These are phyloP conservation scores for Chaetoscypha palmicola DNA, from an alignment of 2,329 filamentous ascomycete species.

Conservation along the genomic window DNA sequence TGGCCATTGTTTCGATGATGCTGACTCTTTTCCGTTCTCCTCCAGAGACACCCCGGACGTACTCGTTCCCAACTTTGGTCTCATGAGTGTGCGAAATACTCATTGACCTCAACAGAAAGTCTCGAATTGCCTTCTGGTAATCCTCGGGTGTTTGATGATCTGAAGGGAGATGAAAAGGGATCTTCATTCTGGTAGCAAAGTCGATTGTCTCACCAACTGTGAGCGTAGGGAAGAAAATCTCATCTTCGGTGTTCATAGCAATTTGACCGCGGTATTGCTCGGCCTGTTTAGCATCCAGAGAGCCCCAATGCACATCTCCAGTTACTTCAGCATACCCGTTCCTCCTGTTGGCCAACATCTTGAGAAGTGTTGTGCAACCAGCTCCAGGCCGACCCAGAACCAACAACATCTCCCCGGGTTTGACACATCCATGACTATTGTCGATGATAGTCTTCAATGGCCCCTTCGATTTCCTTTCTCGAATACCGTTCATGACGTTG, in stretches of 20 bases:
- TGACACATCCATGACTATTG: slow-evolving; percentile 59
- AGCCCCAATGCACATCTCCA: slow-evolving; percentile 52
- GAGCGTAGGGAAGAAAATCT: slow-evolving; percentile 43
- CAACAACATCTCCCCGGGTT: slow-evolving; percentile 65
- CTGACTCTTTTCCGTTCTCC: slow-evolving; percentile 55
- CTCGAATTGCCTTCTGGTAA: slow-evolving; percentile 33
- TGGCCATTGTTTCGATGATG: slow-evolving; percentile 43
- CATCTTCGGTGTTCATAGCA: slow-evolving; percentile 47
- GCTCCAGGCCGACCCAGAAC: slow-evolving; percentile 62
- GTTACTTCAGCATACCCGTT: slow-evolving; percentile 50
- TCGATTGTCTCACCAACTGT: slow-evolving; percentile 46
- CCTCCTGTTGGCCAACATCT: slow-evolving; percentile 59
- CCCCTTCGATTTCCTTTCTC: slow-evolving; percentile 49
- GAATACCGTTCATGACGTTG: slow-evolving; percentile 15
- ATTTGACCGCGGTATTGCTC: slow-evolving; percentile 49
- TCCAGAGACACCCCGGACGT: slow-evolving; percentile 54
- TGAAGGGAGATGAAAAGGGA: slow-evolving; percentile 42
- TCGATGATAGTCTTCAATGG: slow-evolving; percentile 59
- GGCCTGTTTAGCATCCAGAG: slow-evolving; percentile 36
- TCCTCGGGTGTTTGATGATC: slow-evolving; percentile 39
- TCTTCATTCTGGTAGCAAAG: slow-evolving; percentile 50
- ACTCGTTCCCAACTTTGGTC: slow-evolving; percentile 52
- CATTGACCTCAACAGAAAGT: slow-evolving; percentile 28
- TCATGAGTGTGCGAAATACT: slow-evolving; percentile 50
- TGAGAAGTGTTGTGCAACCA: slow-evolving; percentile 66